These are phyloP conservation scores for Acer negundo DNA, from an alignment of 345 rosid species.

Conservation along the genomic window DNA sequence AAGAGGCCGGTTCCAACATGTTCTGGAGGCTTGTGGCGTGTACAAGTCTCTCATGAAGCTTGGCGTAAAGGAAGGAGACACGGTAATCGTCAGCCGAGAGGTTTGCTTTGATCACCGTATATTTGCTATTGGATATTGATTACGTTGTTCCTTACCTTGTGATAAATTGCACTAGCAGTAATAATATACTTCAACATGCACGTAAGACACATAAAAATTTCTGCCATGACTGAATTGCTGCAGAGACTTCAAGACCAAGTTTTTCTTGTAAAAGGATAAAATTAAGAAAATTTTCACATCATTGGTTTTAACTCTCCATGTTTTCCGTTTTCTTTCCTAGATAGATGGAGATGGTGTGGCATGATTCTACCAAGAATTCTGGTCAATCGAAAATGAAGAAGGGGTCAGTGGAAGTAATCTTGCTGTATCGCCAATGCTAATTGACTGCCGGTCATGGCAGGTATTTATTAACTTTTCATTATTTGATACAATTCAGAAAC, in stretches of 20 bases:
- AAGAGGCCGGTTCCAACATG: slow-evolving; percentile 85
- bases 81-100: slow-evolving; percentile 85
- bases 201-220: not conserved
- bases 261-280: not conserved
- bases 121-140: not conserved
- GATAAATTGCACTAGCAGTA: not conserved
- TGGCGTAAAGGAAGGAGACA: slow-evolving; percentile 95
- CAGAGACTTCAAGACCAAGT: not conserved
- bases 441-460: slow-evolving; percentile 18
- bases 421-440: slow-evolving; percentile 1
- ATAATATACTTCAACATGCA: not conserved
- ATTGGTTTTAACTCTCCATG: not conserved
- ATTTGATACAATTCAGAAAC: slow-evolving; percentile 1
- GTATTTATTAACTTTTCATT: not conserved
- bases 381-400: slow-evolving; percentile 55
- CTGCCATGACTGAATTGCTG: slow-evolving; percentile 5
- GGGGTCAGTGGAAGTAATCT: slow-evolving; percentile 57
- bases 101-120: slow-evolving; percentile 38
- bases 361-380: slow-evolving; percentile 56
- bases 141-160: too few species aligned
- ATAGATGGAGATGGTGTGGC: slow-evolving; percentile 94
- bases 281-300: not conserved
- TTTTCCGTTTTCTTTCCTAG: slow-evolving; percentile 14
- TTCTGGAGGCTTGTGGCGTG: slow-evolving; percentile 92
- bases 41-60: slow-evolving; percentile 66